Base-by-base conservation (phyloP, 2,329 filamentous ascomycete species). In the Xylaria sp. region DNA sequence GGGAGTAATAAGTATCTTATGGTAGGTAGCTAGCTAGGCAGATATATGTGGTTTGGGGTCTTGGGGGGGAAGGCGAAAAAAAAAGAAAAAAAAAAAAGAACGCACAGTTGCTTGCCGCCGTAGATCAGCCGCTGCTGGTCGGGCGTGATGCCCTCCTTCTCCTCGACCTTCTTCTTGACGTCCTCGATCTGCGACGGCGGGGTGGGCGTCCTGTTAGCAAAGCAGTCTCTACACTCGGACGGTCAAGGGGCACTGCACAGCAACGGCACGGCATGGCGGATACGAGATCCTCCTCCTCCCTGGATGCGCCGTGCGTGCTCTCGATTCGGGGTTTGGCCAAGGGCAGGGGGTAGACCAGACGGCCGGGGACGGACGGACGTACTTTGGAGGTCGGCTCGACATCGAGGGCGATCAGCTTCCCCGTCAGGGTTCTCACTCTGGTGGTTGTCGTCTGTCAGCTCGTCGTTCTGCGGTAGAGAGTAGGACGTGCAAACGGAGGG, bases 101-200 rank as follows among this genome's bases (percentile, higher is more conserved):
- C 80, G 58, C 77, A 97, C 94, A 99, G 97, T 74, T 99, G 94
- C 80, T 99, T 99, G 69, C 94, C 94, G 49, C 93, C 92, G 71
- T 89, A 97, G 69, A 99, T 99, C 63, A 99, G 79, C 54, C 94
- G 88, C 76, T 99, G 94, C 77, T 99, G 94, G 17, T 94, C 92
- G 1, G 94, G 94, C 40, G 94, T 93, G 67, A 99, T 99, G 52
- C 94, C 94, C 72, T 97, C 94, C 78, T 97, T 97, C 80, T 99
- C 94, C 76, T 99, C 94, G 51, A 99, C 94, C 69, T 93, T 92
- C 77, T 97, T 94, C 82, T 99, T 99, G 82, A 99, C 97, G 73
- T 92, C 87, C 39, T 89, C 88, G 65, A 97, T 90, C 92, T 96
- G 63, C 18, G 52, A 43, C 26, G 20, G 11, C 18, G 18, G 11